Percentiles rank a stretch among this genome's conserved stretches.
Evolutionary conservation across 139 green algal genomes (phyloP).

Genomic region (Marvania coccoides): DNA sequence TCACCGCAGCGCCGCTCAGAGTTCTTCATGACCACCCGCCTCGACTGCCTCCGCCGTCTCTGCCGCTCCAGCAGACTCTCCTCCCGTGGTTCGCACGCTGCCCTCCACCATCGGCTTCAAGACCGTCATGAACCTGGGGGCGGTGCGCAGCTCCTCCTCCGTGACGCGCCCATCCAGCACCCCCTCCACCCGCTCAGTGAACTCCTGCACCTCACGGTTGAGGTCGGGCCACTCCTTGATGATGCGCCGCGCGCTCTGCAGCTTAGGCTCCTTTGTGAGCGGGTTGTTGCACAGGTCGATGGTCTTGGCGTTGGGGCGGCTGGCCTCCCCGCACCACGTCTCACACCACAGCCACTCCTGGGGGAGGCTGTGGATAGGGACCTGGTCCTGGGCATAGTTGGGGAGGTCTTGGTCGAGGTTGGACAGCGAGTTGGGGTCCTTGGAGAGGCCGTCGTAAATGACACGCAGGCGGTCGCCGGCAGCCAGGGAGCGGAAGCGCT

Average conservation of each 20-base stretch:
- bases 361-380: slow-evolving; percentile 86
- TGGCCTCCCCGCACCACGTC: slow-evolving; percentile 95
- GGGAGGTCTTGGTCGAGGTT: slow-evolving; percentile 98
- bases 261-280: slow-evolving; percentile 99
- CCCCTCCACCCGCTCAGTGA: slow-evolving; percentile 42
- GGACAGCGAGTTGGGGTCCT: slow-evolving; percentile 91
- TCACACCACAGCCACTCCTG: slow-evolving; percentile 99
- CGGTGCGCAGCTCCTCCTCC: neutral
- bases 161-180: slow-evolving; percentile 7
- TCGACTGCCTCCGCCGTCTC: too few relatives aligned
- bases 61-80: too few relatives aligned
- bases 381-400: slow-evolving; percentile 94
- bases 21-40: neutral
- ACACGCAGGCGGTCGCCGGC: slow-evolving; percentile 78
- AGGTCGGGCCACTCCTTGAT: slow-evolving; percentile 83
- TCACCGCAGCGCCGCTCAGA: neutral
- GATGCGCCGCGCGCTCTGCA: slow-evolving; percentile 82
- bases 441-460: slow-evolving; percentile 89
- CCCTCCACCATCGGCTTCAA: slow-evolving; percentile 31
- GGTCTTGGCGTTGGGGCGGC: slow-evolving; percentile 70
- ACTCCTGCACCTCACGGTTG: slow-evolving; percentile 61
- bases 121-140: slow-evolving; percentile 1
- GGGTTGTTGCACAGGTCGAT: slow-evolving; percentile 99
- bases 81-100: too few relatives aligned
- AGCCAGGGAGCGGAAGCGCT: slow-evolving; percentile 67